These are phyloP conservation scores for Erucastrum elatum DNA, from an alignment of 345 rosid genomes.

Conservation along the genomic window DNA sequence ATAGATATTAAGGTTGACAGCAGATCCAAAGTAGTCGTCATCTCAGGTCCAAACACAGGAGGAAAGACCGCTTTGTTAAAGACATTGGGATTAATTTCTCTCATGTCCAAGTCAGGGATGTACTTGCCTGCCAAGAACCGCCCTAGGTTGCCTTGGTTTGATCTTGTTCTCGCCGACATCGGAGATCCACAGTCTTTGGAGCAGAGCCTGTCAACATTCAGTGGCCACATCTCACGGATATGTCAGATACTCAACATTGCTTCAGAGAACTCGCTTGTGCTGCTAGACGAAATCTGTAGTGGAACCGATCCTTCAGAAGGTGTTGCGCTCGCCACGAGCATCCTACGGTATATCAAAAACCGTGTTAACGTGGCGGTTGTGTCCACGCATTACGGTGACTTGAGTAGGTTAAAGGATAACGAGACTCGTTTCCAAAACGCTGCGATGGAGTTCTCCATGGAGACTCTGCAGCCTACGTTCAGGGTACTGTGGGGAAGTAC, in stretches of 20 bases:
- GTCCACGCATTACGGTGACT: conserved; percentile 88
- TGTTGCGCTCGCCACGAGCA: conserved; percentile 79
- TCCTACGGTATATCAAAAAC: conserved; percentile 64
- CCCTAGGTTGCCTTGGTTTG: conserved; percentile 94
- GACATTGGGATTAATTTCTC: conserved; percentile 79
- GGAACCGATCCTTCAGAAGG: conserved; percentile 99
- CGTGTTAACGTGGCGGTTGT: conserved; percentile 67
- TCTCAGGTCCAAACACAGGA: conserved; percentile 94
- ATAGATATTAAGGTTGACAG: conserved; percentile 69
- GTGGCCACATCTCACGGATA: conserved; percentile 80
- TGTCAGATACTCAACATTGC: conserved; percentile 67
- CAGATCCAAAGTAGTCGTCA: conserved; percentile 72
- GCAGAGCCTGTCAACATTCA: conserved; percentile 88
- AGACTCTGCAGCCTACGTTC: conserved; percentile 79
- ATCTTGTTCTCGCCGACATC: conserved; percentile 85
- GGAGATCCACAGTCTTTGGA: conserved; percentile 98
- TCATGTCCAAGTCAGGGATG: conserved; percentile 91
- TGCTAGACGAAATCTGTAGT: conserved; percentile 87
- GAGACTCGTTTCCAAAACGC: conserved; percentile 78
- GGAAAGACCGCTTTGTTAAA: conserved; percentile 97
- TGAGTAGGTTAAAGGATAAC: conserved; percentile 76
- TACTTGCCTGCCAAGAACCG: conserved; percentile 76
- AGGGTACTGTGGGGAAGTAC: conserved; percentile 80
- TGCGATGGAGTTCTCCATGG: conserved; percentile 89
- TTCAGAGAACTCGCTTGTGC: conserved; percentile 78